These are phyloP conservation scores for Marchantia polymorpha DNA, from an alignment of 225 moss, liverwort and hornwort species.

Conservation along the genomic window DNA sequence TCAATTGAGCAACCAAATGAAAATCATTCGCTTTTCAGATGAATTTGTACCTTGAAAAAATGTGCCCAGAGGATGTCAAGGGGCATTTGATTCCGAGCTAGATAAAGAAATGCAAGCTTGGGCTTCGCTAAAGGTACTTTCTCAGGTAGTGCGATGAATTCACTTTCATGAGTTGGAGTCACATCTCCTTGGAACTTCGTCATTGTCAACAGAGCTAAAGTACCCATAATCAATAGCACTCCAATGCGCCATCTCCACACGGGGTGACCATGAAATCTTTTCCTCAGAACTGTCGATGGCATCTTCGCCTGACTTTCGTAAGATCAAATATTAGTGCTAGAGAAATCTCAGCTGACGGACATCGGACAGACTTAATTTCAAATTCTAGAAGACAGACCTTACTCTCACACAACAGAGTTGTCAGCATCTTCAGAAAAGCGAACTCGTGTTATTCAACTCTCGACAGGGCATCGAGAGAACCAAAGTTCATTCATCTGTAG, in stretches of 20 bases:
- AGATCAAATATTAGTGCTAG: background rate
- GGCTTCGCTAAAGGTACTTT: slow-evolving; percentile 49
- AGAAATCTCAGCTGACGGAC: background rate
- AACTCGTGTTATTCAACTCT: no score
- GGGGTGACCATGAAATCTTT: slow-evolving; percentile 43
- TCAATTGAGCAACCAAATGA: background rate
- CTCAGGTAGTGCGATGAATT: slow-evolving; percentile 26
- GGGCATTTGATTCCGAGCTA: slow-evolving; percentile 72
- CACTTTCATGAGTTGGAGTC: slow-evolving; percentile 27
- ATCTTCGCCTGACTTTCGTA: background rate
- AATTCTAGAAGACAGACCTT: background rate
- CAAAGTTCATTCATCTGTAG: no score
- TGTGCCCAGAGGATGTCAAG: slow-evolving; percentile 78
- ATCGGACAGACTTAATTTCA: background rate
- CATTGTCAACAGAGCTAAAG: slow-evolving; percentile 47
- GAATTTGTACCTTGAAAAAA: slow-evolving; percentile 60
- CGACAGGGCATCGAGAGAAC: no score
- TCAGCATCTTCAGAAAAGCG: no score
- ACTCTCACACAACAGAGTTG: background rate
- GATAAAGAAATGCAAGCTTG: slow-evolving; percentile 70
- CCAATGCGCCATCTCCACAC: slow-evolving; percentile 65
- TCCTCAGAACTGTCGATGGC: slow-evolving; percentile 51
- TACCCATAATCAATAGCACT: slow-evolving; percentile 42
- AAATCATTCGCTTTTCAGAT: background rate
- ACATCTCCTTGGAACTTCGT: slow-evolving; percentile 48